Evolutionary conservation across 805 yeast genomes (phyloP).

Genomic region (Metschnikowia santaceciliae): DNA sequence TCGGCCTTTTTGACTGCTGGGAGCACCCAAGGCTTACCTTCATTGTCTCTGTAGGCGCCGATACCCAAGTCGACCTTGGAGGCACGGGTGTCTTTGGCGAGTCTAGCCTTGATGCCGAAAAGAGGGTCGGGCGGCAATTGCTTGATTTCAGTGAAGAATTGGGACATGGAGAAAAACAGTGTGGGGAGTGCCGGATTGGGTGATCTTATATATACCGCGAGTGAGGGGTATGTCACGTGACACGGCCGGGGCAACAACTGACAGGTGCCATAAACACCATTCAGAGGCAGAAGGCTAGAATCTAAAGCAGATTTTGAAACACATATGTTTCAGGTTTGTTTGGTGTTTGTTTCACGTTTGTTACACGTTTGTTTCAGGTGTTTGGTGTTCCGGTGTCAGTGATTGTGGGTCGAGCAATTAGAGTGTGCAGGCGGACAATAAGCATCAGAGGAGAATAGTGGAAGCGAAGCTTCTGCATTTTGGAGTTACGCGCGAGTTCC

Average conservation of each 20-base stretch:
- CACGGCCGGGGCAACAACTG: background rate
- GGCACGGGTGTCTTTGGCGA: constrained; percentile 50
- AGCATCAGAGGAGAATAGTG: background rate
- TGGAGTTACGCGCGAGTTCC: background rate
- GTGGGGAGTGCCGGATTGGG: background rate
- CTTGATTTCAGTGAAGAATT: constrained; percentile 46
- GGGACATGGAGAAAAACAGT: constrained; percentile 24
- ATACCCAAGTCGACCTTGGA: constrained; percentile 82
- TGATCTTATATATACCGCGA: constrained; percentile 1
- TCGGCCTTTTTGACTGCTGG: constrained; percentile 73
- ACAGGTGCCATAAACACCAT: no score
- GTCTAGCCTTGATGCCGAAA: constrained; percentile 74
- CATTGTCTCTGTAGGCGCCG: constrained; percentile 71
- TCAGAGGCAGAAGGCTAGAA: no score
- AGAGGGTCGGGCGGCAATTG: constrained; percentile 83
- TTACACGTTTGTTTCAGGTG: no score
- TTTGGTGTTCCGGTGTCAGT: no score
- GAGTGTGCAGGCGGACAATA: no score
- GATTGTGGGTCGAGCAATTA: no score
- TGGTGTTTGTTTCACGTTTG: no score
- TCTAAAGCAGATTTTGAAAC: background rate
- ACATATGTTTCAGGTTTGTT: no score
- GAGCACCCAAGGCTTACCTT: constrained; percentile 67
- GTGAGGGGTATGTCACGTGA: constrained; percentile 4
- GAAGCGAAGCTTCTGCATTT: no score